phyloP scores from a whole-genome alignment of 2,329 filamentous ascomycete genomes.

The Graphilbum sp. region DNA sequence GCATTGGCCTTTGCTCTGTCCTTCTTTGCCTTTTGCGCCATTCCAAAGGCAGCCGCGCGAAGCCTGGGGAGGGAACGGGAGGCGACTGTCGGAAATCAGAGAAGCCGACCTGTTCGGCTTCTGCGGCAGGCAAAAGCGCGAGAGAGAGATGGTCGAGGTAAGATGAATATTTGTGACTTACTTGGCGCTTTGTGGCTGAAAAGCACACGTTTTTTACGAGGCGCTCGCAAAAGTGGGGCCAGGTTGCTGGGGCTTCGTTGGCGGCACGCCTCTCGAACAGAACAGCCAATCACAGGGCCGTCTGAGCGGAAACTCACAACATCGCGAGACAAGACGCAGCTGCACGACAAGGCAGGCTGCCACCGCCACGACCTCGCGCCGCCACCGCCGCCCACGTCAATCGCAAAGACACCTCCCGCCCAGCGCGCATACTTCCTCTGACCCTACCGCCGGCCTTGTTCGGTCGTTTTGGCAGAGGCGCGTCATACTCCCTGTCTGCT shows the following conservation, averaged over 20 bases:
- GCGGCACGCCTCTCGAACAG: conserved; percentile 7
- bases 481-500: too few species aligned
- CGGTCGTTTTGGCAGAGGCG: too few species aligned
- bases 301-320: conserved; percentile 20
- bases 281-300: conserved; percentile 19
- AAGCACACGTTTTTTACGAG: background rate
- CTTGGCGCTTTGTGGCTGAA: background rate
- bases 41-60: conserved; percentile 12
- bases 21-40: conserved; percentile 49
- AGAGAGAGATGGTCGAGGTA: too few species aligned
- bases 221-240: conserved; percentile 7
- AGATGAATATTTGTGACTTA: too few species aligned
- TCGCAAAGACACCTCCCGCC: background rate
- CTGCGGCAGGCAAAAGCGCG: too few species aligned
- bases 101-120: too few species aligned
- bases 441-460: too few species aligned
- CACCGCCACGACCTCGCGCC: conserved; percentile 2
- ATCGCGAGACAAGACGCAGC: conserved; percentile 16
- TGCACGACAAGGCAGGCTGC: background rate
- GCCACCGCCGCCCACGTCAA: background rate
- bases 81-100: background rate
- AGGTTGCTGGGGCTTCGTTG: conserved; percentile 17
- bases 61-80: background rate
- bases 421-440: background rate
- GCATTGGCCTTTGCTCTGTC: conserved; percentile 63